Evolutionary conservation across 2,329 filamentous ascomycete genomes (phyloP), one percentile per base, ranked within the genome.

Genomic region (Sporothrix inflata): DNA sequence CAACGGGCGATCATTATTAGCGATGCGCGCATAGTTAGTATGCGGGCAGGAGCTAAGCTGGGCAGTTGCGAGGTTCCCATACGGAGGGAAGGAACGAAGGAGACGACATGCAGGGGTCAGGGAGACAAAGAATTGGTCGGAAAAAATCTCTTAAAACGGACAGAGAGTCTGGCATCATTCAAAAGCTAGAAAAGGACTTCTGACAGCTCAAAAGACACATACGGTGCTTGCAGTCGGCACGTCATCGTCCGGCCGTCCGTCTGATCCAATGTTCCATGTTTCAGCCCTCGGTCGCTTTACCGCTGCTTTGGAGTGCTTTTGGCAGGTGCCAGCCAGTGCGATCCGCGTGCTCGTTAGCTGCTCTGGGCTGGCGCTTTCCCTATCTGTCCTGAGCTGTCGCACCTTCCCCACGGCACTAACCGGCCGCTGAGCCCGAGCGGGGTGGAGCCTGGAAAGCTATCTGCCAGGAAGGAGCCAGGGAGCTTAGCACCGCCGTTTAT

Each of bases 1-100:
- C 63, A 34, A 34, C 30, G 65, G 65, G 45, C 65, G 65, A 68
- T 68, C 65, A 68, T 68, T 53, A 53, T 68, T 67, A 67, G 63
- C 63, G 57, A 61, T 61, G 30, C 30, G 57, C 34, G 34, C 57
- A 40, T 12, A 38, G 30, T 61, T 45, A 45, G 38, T 24, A 21
- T 49, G 45, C 24, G 45, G 60, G 24, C 63, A 66, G 61, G 61
- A 66, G 61, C 63, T 49, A n/a, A n/a, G 42, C 40, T 49, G 42
- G 27, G 45, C 42, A 49, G 27, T 45, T 61, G 60, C 38, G 60
- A 65, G 40, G 34, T 65, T 45, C 38, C 38, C 38, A 40, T n/a
- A 27, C 14, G 12, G 12, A 45, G 21, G 34, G 24, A 21, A 66
- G 63, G 42, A 27, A 49, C 45, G 63, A 47, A 49, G 34, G 45